These are phyloP conservation scores for Suillus cothurnatus DNA, from an alignment of 768 basidiomycete species.

Conservation along the genomic window DNA sequence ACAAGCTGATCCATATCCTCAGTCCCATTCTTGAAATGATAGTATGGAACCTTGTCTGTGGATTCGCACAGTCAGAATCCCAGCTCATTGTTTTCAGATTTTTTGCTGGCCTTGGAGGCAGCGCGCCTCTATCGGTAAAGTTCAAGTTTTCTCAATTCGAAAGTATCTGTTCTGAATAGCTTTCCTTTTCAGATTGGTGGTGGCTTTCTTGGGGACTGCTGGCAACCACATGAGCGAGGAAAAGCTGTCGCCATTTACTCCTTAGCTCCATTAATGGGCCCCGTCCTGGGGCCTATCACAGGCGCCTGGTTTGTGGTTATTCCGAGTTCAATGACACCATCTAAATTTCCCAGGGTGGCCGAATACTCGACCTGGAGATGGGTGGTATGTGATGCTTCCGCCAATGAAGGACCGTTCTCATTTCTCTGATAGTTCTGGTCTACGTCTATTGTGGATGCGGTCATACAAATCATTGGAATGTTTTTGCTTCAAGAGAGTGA, in stretches of 20 bases:
- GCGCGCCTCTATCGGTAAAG: conserved; percentile 59
- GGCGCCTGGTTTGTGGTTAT: conserved; percentile 52
- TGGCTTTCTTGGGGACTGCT: conserved; percentile 66
- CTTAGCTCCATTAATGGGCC: conserved; percentile 65
- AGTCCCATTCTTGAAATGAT: conserved; percentile 9
- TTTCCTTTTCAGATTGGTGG: conserved; percentile 52
- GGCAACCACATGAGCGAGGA: conserved; percentile 62
- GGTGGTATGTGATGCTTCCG: conserved; percentile 48
- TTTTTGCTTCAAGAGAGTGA: conserved; percentile 66
- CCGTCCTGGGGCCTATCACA: conserved; percentile 62
- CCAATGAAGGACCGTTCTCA: not conserved
- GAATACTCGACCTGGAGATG: conserved; percentile 70
- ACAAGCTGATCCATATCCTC: not conserved
- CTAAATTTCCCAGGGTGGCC: conserved; percentile 41
- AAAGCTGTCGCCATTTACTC: conserved; percentile 65
- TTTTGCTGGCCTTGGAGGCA: conserved; percentile 70
- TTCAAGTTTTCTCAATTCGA: not conserved
- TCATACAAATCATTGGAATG: conserved; percentile 57
- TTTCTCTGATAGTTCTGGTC: conserved; percentile 57
- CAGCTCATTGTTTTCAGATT: conserved; percentile 72
- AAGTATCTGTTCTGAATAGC: not conserved
- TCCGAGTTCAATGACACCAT: not conserved
- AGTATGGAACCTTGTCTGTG: conserved; percentile 66
- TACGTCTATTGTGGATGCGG: conserved; percentile 56
- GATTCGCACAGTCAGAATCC: conserved; percentile 58